Evolutionary conservation across 805 yeast species (phyloP).

Genomic region (Candida oleophila): DNA sequence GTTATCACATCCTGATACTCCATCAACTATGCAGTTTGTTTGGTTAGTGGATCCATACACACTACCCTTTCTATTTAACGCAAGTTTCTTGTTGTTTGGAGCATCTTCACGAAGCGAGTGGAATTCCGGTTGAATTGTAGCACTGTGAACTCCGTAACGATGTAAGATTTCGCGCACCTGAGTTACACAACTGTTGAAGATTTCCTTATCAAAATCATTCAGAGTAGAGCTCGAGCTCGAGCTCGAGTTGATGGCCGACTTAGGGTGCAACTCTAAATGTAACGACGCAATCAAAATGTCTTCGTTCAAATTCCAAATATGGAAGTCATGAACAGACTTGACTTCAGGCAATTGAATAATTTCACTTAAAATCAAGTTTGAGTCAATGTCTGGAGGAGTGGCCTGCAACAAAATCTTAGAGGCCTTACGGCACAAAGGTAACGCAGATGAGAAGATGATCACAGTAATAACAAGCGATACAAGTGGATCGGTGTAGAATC

Average conservation of each 20-base stretch:
- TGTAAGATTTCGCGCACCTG: constrained; percentile 78
- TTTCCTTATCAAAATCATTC: constrained; percentile 45
- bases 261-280: constrained; percentile 65
- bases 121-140: constrained; percentile 96
- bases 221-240: constrained; percentile 14
- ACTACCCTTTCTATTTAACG: constrained; percentile 12
- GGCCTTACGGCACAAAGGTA: constrained; percentile 84
- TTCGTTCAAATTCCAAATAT: constrained; percentile 94
- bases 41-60: constrained; percentile 32
- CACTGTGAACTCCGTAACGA: constrained; percentile 83
- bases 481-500: constrained; percentile 79
- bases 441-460: constrained; percentile 86
- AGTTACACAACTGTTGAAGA: constrained; percentile 66
- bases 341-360: constrained; percentile 71
- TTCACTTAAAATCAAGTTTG: constrained; percentile 69
- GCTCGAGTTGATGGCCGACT: constrained; percentile 1
- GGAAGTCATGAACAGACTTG: constrained; percentile 88
- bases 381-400: constrained; percentile 80
- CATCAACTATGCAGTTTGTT: constrained; percentile 29
- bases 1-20: constrained; percentile 29
- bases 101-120: constrained; percentile 11
- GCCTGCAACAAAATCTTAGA: constrained; percentile 90
- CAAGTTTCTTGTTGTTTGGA: background rate
- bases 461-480: constrained; percentile 82
- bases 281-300: constrained; percentile 82